Percentiles rank a stretch among this genome's conserved stretches.
Conservation (phyloP, 2,329 filamentous ascomycete genomes). For the Neopestalotiopsis sp. region DNA sequence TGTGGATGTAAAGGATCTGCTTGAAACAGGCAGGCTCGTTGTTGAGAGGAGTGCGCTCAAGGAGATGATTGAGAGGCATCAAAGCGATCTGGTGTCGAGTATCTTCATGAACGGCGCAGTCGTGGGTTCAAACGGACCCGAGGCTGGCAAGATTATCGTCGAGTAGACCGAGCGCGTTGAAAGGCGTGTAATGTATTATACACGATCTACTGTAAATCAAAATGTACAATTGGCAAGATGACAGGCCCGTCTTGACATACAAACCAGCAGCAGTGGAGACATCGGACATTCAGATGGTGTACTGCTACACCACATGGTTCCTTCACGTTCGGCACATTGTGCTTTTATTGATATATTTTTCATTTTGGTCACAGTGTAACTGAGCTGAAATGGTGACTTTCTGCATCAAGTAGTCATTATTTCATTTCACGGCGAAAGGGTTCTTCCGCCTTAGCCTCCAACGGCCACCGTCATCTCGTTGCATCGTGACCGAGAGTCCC, state of each 20-base stretch:
- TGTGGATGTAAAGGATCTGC: conserved; percentile 93
- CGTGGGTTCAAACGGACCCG: conserved; percentile 20
- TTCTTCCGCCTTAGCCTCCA: conserved; percentile 15
- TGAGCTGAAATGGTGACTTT: neutral
- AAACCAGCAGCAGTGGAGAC: neutral
- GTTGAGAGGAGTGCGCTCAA: conserved; percentile 83
- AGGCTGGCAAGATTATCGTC: conserved; percentile 34
- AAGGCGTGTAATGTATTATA: conserved; percentile 15
- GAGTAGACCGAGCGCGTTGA: conserved; percentile 25
- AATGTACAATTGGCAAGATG: conserved; percentile 15
- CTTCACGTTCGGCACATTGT: too few relatives aligned
- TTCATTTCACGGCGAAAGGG: conserved; percentile 15
- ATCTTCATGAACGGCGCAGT: conserved; percentile 48
- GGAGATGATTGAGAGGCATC: conserved; percentile 74
- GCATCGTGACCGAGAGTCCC: conserved; percentile 14
- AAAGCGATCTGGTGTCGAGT: conserved; percentile 65
- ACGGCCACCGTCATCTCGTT: conserved; percentile 12
- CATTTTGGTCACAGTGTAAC: neutral
- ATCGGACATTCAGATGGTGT: too few relatives aligned
- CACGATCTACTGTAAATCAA: conserved; percentile 18
- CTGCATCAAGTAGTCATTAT: neutral
- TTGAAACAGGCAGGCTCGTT: conserved; percentile 84
- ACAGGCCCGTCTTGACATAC: neutral
- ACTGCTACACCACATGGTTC: too few relatives aligned
- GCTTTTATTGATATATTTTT: neutral